Evolutionary conservation across 2,329 filamentous ascomycete genomes (phyloP).

Genomic region (Zalaria sp.): DNA sequence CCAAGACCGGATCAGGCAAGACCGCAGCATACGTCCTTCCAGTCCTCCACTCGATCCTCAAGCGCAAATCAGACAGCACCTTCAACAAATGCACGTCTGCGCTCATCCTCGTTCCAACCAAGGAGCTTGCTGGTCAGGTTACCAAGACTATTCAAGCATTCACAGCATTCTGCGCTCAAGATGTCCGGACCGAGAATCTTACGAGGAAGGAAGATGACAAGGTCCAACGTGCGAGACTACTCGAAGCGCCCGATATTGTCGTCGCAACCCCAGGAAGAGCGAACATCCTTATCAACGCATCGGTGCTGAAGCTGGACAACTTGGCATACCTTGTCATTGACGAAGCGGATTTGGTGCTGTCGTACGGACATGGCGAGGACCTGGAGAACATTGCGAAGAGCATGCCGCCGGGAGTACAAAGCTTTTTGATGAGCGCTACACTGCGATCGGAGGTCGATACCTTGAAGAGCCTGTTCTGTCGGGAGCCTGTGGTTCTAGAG

Average conservation of each 20-base stretch:
- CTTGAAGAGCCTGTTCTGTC: slow-evolving; percentile 73
- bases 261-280: slow-evolving; percentile 83
- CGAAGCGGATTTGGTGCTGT: slow-evolving; percentile 85
- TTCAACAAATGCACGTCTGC: slow-evolving; percentile 41
- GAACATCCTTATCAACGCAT: slow-evolving; percentile 60
- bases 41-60: slow-evolving; percentile 70
- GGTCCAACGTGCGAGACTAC: slow-evolving; percentile 74
- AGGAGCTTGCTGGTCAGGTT: slow-evolving; percentile 88
- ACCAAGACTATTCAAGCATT: slow-evolving; percentile 64
- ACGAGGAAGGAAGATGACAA: slow-evolving; percentile 82
- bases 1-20: slow-evolving; percentile 92
- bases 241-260: slow-evolving; percentile 76
- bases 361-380: slow-evolving; percentile 88
- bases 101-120: slow-evolving; percentile 87
- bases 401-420: slow-evolving; percentile 75
- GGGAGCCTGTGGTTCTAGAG: slow-evolving; percentile 64
- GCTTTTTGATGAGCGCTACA: slow-evolving; percentile 86
- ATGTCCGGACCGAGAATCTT: slow-evolving; percentile 70
- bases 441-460: slow-evolving; percentile 76
- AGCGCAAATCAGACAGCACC: slow-evolving; percentile 53
- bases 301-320: slow-evolving; percentile 54
- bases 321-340: slow-evolving; percentile 76
- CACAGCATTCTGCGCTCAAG: slow-evolving; percentile 70
- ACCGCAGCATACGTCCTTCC: slow-evolving; percentile 92
- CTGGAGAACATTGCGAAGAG: slow-evolving; percentile 64